phyloP scores from a whole-genome alignment of 495 filamentous ascomycete genomes.

The Penicillium taxi region DNA sequence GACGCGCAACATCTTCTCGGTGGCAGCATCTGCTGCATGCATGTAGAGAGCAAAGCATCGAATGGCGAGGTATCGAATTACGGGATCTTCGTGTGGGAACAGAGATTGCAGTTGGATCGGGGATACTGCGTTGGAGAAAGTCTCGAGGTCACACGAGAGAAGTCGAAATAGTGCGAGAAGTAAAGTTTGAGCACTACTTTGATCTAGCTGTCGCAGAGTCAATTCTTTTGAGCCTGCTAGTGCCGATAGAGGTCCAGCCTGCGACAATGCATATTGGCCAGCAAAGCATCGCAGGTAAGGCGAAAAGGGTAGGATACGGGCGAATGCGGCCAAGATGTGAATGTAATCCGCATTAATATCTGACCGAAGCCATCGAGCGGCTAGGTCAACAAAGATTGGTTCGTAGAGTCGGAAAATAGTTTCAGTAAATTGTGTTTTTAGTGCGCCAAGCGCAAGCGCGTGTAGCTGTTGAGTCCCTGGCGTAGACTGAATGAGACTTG shows the following conservation, averaged over 20 bases:
- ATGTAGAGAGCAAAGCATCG: slow-evolving; percentile 71
- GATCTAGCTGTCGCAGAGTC: slow-evolving; percentile 31
- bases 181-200: slow-evolving; percentile 26
- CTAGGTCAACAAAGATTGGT: slow-evolving; percentile 66
- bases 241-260: slow-evolving; percentile 32
- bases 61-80: slow-evolving; percentile 72
- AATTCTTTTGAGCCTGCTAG: slow-evolving; percentile 33
- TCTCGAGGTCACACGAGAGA: slow-evolving; percentile 60
- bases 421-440: slow-evolving; percentile 57
- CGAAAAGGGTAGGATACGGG: slow-evolving; percentile 69
- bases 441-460: slow-evolving; percentile 56
- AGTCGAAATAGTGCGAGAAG: slow-evolving; percentile 71
- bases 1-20: slow-evolving; percentile 58
- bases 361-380: slow-evolving; percentile 60
- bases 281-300: slow-evolving; percentile 53
- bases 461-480: slow-evolving; percentile 59
- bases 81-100: slow-evolving; percentile 50
- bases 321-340: slow-evolving; percentile 61
- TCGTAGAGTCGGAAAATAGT: slow-evolving; percentile 63
- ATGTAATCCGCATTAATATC: slow-evolving; percentile 38
- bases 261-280: slow-evolving; percentile 38
- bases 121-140: slow-evolving; percentile 52
- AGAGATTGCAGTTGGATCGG: slow-evolving; percentile 60
- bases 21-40: slow-evolving; percentile 69
- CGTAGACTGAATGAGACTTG: slow-evolving; percentile 54